These are phyloP conservation scores for Mucor racemosus DNA, from an alignment of 371 early-diverging fungal genomes.

Conservation along the genomic window DNA sequence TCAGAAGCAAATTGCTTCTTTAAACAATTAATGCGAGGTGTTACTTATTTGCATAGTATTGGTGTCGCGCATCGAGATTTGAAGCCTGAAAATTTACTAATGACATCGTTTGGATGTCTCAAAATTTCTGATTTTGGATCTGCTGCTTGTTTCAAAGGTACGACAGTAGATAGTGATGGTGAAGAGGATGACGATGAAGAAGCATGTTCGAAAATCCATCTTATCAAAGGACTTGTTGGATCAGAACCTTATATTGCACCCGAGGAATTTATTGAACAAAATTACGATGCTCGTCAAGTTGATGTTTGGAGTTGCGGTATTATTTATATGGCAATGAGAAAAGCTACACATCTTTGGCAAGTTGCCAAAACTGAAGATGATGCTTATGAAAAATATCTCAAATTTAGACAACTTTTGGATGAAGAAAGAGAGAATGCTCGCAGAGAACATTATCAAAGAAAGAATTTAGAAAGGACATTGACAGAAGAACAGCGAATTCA, in stretches of 20 bases:
- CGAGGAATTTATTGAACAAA: conserved; percentile 43
- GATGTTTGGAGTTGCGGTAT: conserved; percentile 62
- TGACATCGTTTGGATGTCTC: conserved; percentile 78
- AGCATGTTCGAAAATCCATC: conserved; percentile 19
- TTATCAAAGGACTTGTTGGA: conserved; percentile 48
- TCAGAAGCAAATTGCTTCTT: conserved; percentile 61
- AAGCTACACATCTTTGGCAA: conserved; percentile 51
- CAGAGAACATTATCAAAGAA: conserved; percentile 17
- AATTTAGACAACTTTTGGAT: conserved; percentile 43
- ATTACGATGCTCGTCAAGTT: conserved; percentile 50
- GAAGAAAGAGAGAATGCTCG: conserved; percentile 43
- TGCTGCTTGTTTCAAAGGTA: conserved; percentile 55
- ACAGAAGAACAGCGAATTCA: conserved; percentile 18
- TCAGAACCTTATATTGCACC: conserved; percentile 64
- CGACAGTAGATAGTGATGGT: conserved; percentile 30
- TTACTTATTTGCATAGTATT: conserved; percentile 64
- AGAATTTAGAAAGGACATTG: conserved; percentile 16
- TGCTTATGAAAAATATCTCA: conserved; percentile 40
- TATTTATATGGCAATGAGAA: conserved; percentile 49
- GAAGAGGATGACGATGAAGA: conserved; percentile 37
- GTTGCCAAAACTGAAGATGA: conserved; percentile 47
- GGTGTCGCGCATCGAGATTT: conserved; percentile 71
- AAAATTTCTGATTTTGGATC: conserved; percentile 92
- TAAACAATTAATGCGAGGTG: conserved; percentile 68
- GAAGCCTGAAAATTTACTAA: conserved; percentile 85